Percentiles rank a stretch among this genome's conserved stretches.
These are phyloP conservation scores for Populus deltoides DNA, from an alignment of 345 rosid species.

Conservation along the genomic window DNA sequence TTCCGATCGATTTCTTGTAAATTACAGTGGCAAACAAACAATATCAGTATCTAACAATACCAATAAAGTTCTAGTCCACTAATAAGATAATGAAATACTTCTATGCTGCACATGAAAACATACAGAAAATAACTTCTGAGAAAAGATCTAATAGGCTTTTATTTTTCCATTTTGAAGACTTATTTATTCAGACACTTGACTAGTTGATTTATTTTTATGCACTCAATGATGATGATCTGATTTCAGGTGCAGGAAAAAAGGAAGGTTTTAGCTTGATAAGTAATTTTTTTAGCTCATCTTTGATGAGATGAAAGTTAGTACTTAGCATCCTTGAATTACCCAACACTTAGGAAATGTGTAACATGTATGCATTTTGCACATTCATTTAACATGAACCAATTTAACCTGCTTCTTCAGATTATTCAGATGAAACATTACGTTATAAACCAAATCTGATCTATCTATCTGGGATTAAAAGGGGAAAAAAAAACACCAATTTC, in stretches of 20 bases:
- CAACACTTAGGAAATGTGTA: neutral
- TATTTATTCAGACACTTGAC: neutral
- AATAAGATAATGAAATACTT: neutral
- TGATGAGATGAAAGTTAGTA: neutral
- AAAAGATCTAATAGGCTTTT: neutral
- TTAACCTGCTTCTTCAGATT: neutral
- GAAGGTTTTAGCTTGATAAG: neutral
- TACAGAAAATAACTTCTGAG: neutral
- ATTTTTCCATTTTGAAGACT: neutral
- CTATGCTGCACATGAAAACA: neutral
- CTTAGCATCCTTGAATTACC: neutral
- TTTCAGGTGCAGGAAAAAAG: neutral
- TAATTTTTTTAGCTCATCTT: neutral
- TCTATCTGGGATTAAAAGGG: neutral
- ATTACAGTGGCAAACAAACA: constrained; percentile 1
- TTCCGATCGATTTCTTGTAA: constrained; percentile 75
- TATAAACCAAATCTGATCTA: neutral
- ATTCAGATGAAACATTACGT: neutral
- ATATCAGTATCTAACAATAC: neutral
- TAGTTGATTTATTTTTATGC: neutral
- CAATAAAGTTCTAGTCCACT: neutral
- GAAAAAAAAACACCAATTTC: neutral
- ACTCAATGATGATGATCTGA: neutral
- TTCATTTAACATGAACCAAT: neutral
- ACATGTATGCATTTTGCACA: neutral